Evolutionary conservation across 306 rosid species (phyloP).

Genomic region (Elaeagnus macrophylla): DNA sequence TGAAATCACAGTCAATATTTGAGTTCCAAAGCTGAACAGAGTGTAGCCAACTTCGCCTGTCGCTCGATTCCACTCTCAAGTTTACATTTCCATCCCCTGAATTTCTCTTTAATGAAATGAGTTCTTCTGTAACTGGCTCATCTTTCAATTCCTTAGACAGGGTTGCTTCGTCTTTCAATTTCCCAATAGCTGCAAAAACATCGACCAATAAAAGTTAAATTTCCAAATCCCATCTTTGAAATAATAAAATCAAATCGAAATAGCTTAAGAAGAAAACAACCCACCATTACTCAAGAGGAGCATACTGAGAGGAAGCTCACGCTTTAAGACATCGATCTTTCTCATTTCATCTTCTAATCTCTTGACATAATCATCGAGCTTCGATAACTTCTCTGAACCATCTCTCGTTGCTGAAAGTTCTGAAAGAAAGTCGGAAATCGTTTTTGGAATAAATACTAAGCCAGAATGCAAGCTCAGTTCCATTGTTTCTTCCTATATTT

Average conservation of each 20-base stretch:
- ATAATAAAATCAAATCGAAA: background rate
- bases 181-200: constrained; percentile 41
- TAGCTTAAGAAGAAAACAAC: constrained; percentile 1
- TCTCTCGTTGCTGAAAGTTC: constrained; percentile 34
- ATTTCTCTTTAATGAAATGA: constrained; percentile 24
- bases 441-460: constrained; percentile 36
- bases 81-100: constrained; percentile 14
- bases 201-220: constrained; percentile 3
- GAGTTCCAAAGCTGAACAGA: constrained; percentile 68
- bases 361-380: constrained; percentile 34
- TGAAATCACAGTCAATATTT: constrained; percentile 20
- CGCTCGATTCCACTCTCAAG: constrained; percentile 19
- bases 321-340: constrained; percentile 66
- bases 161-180: constrained; percentile 45
- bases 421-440: constrained; percentile 39
- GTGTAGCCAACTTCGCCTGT: constrained; percentile 48
- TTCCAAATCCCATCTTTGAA: background rate
- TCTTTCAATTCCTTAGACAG: constrained; percentile 28
- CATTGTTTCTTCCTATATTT: constrained; percentile 22
- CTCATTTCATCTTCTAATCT: constrained; percentile 62
- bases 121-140: constrained; percentile 25
- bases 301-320: constrained; percentile 79
- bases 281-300: constrained; percentile 60
- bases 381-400: constrained; percentile 22
- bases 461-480: constrained; percentile 51